Evolutionary conservation across 2,329 filamentous ascomycete species (phyloP), one percentile per base, ranked within the genome.

Genomic region (Sporothrix phasma): DNA sequence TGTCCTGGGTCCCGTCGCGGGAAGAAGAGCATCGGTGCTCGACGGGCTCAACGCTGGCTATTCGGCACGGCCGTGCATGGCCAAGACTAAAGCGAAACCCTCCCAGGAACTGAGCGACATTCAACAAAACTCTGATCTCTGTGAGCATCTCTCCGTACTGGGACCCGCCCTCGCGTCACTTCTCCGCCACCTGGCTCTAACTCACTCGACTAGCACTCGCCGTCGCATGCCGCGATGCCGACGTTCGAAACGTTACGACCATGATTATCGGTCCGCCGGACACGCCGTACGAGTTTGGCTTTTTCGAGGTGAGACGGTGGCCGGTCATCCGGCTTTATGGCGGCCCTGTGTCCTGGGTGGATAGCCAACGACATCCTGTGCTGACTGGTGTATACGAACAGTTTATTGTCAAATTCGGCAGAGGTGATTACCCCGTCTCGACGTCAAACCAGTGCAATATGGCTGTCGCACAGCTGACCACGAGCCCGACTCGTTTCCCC

Each of bases 281-380:
- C 70, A 96, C 92, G 0, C 92, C 93, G 0, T 99, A 99, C 75
- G 92, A 97, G 75, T 97, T 95, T 72, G 94, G 94, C 3, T 97
- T 97, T 77, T 97, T 96, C 73, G 92, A 97, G 82, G 92, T 94
- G 74, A 66, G 80, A 73, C 63, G 7, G 19, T 11, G 29, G 39
- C 26, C 19, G 34, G 3, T 22, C n/a, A 7, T 24, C 5, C 1
- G 11, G 6, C 5, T 26, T 37, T 5, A 4, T 15, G 6, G 26
- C 6, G 15, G 19, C 15, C 17, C 26, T 37, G 34, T 37, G 34
- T 37, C n/a, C n/a, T n/a, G n/a, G n/a, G n/a, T 47, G 22, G 45
- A 31, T 7, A 17, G 19, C 41, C 17, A 17, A 15, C 41, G 41
- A 43, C 41, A 7, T 11, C 2, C 11, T n/a, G 45, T 39, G n/a